Base-by-base conservation (phyloP, 78 protist species). In the Dictyostelium firmibasis region DNA sequence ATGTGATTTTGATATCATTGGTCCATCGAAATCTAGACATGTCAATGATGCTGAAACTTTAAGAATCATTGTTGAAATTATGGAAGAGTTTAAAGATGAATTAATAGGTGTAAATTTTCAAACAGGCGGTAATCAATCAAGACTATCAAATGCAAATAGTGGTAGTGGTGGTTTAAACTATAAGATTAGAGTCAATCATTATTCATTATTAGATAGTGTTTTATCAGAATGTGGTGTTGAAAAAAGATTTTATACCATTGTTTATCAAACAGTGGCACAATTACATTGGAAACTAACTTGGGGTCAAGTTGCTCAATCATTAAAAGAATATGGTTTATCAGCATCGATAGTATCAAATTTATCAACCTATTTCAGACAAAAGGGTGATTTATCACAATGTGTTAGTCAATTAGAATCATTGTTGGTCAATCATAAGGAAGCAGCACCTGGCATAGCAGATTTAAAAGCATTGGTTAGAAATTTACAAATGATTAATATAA, bases 1-100 rank as follows among this genome's bases (percentile, higher is more conserved):
- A 57, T 83, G 89, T 64, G 96, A 94, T 27, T 94, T 94, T 14
- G 96, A 94, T 69, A 94, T 94, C 41, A 76, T 94, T 20, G 91
- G 96, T 33, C 91, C 96, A n/a, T 14, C 67, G 16, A 57, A 76
- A 69, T 38, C 89, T 1, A 13, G 92, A 16, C 23, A 41, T n/a
- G 84, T 86, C 0, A 87, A 62, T 36, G 96, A 87, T 82, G 93
- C 96, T 2, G 96, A 86, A 43, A 69, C 84, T 0, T 67, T 94
- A 13, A 25, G 91, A 35, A 94, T 86, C 14, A 70, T 77, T 0
- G 93, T 94, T 33, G 92, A 94, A 23, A 74, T 94, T 6, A 86
- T 94, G 86, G 92, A 94, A n/a, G 87, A 83, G 29, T 94, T 83
- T 31, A 47, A 47, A 14, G 50, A 64, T 44, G 96, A 87, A 70